Base-by-base conservation (phyloP, 2,329 filamentous ascomycete species). In the Trichophyton verrucosum region DNA sequence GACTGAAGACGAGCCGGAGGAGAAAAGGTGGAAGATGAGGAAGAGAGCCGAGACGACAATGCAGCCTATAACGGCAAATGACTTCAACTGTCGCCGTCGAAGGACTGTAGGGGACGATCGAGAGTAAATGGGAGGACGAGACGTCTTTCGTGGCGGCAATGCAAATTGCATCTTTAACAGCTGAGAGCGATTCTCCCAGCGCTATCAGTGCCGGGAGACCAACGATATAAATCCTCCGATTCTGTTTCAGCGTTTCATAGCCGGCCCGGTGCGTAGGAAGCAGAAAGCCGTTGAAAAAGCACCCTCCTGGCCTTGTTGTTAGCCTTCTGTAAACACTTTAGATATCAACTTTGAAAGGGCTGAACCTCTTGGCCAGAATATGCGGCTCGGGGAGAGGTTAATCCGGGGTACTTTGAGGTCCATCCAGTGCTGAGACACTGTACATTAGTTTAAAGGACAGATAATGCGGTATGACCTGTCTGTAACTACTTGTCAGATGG, bases 111-210 rank as follows among this genome's bases (percentile, higher is more conserved):
- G 64, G 56, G 74, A 70, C 24, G 74, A 69, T 76, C 69, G 84
- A 77, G 65, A 80, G 75, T 89, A 92, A 33, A 86, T 85, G 66
- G 85, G 83, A 66, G 87, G 84, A 70, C 87, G 85, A 66, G 88
- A 92, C 70, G 82, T 85, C 77, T 92, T 95, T 74, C 91, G 87
- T 69, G 89, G 84, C 60, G 91, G 91, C 68, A 95, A 86, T 65
- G 91, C 90, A 80, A 92, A 91, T 74, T 96, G 91, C 90, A 96
- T 94, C 56, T 58, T 59, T 33, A 11, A 51, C n/a, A 24, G 22
- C 22, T 38, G 33, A 53, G 55, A 24, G 38, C 17, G 42, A 20
- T 33, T 44, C 57, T 59, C 57, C 57, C 57, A 47, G 57, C 38
- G 20, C 24, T 9, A 27, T 9, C 40, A 40, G 27, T 27, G 42